phyloP scores from a whole-genome alignment of 2,329 filamentous ascomycete genomes.

The Diaporthe vexans region DNA sequence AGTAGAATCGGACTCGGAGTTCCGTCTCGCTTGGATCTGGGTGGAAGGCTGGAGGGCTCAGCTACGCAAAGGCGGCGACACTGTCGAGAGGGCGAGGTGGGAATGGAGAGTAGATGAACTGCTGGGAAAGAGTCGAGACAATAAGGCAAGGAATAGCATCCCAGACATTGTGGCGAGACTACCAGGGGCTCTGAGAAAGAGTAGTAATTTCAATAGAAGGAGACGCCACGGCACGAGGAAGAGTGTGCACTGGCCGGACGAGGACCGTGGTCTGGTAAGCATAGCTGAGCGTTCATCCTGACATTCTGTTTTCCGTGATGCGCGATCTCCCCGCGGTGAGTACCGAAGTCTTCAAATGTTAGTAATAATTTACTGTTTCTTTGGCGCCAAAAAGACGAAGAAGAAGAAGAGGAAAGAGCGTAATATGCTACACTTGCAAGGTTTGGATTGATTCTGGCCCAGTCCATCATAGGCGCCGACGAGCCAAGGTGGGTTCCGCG shows the following conservation, averaged over 20 bases:
- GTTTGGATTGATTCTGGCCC: background rate
- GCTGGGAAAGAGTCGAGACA: background rate
- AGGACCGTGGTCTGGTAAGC: background rate
- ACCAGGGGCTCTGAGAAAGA: conserved; percentile 40
- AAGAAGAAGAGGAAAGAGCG: too few relatives aligned
- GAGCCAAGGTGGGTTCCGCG: background rate
- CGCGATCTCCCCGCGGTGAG: too few relatives aligned
- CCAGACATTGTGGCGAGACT: conserved; percentile 41
- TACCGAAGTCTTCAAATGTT: background rate
- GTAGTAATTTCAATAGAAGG: background rate
- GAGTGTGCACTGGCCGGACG: conserved; percentile 36
- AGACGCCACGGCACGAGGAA: conserved; percentile 2
- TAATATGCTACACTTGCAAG: too few relatives aligned
- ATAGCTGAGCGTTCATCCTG: conserved; percentile 20
- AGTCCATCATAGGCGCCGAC: background rate
- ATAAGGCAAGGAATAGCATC: conserved; percentile 30
- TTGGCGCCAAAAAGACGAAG: background rate
- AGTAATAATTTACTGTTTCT: background rate
- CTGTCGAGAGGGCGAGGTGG: conserved; percentile 52
- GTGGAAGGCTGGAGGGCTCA: conserved; percentile 55
- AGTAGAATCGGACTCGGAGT: conserved; percentile 43
- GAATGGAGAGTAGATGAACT: conserved; percentile 49
- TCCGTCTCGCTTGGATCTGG: conserved; percentile 55
- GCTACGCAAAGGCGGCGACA: conserved; percentile 50
- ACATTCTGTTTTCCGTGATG: background rate